A percentile compares a stretch with the other conserved stretches of the same genome.
phyloP scores from a whole-genome alignment of 2,329 filamentous ascomycete genomes.

The Epichloe gansuensis region DNA sequence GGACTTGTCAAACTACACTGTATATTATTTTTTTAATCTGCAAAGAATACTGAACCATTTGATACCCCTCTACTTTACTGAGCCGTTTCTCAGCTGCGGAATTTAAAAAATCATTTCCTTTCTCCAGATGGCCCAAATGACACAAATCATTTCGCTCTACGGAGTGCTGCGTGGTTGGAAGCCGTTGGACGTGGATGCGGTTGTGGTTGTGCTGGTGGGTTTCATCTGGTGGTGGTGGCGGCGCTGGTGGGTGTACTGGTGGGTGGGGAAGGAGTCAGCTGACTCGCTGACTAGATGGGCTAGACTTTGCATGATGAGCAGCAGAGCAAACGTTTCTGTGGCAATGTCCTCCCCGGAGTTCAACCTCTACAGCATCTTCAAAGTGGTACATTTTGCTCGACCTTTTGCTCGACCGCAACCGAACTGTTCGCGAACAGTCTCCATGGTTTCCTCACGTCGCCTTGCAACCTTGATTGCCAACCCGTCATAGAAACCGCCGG shows the following conservation, averaged over 20 bases:
- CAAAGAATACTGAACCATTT: not conserved
- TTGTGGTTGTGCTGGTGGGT: too few relatives aligned
- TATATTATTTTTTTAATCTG: not conserved
- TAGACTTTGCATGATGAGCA: not conserved
- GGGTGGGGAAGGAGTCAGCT: slow-evolving; percentile 1
- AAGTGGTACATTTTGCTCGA: not conserved
- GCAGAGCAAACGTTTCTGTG: not conserved
- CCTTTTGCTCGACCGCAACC: not conserved
- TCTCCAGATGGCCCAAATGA: too few relatives aligned
- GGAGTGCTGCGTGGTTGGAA: too few relatives aligned
- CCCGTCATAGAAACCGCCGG: slow-evolving; percentile 12
- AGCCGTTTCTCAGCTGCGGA: not conserved
- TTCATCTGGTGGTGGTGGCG: too few relatives aligned
- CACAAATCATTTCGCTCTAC: too few relatives aligned
- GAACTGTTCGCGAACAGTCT: slow-evolving; percentile 4
- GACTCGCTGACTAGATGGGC: not conserved
- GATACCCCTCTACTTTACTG: not conserved
- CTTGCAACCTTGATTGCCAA: slow-evolving; percentile 11
- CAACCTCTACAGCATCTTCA: not conserved
- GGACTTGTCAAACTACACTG: not conserved
- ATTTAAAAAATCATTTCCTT: not conserved
- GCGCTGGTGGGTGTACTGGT: not conserved
- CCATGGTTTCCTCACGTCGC: slow-evolving; percentile 14
- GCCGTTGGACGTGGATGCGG: too few relatives aligned
- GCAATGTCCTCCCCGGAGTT: not conserved